Percentiles rank a stretch among this genome's conserved stretches.
Evolutionary conservation across 2,329 filamentous ascomycete genomes (phyloP).

Genomic region (Claviceps pusilla): DNA sequence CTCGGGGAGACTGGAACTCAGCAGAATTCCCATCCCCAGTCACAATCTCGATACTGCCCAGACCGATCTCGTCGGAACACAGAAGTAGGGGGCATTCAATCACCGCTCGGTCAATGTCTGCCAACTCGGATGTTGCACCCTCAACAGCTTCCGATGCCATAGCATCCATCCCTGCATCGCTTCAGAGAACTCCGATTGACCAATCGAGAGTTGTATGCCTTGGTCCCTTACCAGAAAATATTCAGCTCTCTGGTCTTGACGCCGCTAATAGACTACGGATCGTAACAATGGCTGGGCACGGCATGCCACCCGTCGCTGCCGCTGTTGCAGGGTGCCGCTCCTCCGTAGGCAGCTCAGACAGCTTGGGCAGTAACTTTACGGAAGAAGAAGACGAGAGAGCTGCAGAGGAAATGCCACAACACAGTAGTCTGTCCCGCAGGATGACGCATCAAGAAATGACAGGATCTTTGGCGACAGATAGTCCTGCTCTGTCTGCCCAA

Average conservation of each 20-base stretch:
- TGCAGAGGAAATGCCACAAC: slow-evolving; percentile 14
- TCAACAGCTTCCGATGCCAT: neutral
- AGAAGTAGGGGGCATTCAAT: slow-evolving; percentile 5
- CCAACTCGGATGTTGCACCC: neutral
- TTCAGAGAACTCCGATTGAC: slow-evolving; percentile 37
- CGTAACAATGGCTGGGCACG: slow-evolving; percentile 2
- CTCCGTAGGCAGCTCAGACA: slow-evolving; percentile 19
- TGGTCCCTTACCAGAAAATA: slow-evolving; percentile 36
- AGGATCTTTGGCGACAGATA: neutral
- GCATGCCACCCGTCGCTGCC: neutral
- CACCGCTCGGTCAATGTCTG: slow-evolving; percentile 5
- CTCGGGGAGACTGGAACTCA: slow-evolving; percentile 28
- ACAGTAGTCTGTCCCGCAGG: slow-evolving; percentile 9
- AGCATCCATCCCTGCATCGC: slow-evolving; percentile 7
- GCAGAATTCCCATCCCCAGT: slow-evolving; percentile 29
- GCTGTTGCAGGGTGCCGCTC: slow-evolving; percentile 6
- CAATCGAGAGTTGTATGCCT: slow-evolving; percentile 38
- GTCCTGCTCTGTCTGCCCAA: neutral
- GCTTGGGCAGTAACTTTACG: slow-evolving; percentile 40
- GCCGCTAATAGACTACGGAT: slow-evolving; percentile 4
- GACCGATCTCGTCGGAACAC: slow-evolving; percentile 10
- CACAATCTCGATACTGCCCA: slow-evolving; percentile 15
- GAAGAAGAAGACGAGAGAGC: slow-evolving; percentile 37
- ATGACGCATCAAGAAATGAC: neutral
- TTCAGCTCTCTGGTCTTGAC: slow-evolving; percentile 17